Percentiles rank a stretch among this genome's conserved stretches.
Conservation (phyloP, 805 yeast species). For the Candida coquimbonensis region DNA sequence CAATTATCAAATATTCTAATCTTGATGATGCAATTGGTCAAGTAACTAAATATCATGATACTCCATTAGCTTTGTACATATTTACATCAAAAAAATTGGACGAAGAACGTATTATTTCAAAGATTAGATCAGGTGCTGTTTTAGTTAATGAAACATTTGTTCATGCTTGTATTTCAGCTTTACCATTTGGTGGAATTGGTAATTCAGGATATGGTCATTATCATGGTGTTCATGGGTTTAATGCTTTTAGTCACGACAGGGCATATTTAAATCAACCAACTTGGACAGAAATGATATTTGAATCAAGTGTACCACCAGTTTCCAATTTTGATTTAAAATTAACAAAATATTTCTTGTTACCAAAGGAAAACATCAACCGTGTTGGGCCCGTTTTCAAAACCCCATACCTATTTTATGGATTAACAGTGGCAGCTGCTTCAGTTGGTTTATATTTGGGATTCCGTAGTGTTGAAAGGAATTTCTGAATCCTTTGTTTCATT, state of each 20-base stretch:
- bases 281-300: conserved; percentile 52
- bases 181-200: conserved; percentile 94
- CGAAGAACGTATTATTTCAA: conserved; percentile 39
- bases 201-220: conserved; percentile 75
- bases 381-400: conserved; percentile 25
- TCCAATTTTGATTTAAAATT: conserved; percentile 26
- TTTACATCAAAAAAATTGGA: conserved; percentile 45
- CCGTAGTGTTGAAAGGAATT: neutral
- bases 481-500: neutral
- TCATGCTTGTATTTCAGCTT: conserved; percentile 58
- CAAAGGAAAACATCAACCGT: conserved; percentile 30
- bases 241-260: conserved; percentile 61
- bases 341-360: conserved; percentile 23
- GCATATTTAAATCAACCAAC: conserved; percentile 57
- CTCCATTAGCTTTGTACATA: conserved; percentile 77
- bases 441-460: conserved; percentile 15
- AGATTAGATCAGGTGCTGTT: conserved; percentile 67
- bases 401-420: conserved; percentile 10
- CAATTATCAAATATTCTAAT: conserved; percentile 50
- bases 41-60: conserved; percentile 47
- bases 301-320: conserved; percentile 65
- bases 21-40: conserved; percentile 37
- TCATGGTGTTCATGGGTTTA: conserved; percentile 64
- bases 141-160: conserved; percentile 63
- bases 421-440: conserved; percentile 5